Evolutionary conservation across 1,284 basidiomycete species (phyloP).

Genomic region (Irpex sp.): DNA sequence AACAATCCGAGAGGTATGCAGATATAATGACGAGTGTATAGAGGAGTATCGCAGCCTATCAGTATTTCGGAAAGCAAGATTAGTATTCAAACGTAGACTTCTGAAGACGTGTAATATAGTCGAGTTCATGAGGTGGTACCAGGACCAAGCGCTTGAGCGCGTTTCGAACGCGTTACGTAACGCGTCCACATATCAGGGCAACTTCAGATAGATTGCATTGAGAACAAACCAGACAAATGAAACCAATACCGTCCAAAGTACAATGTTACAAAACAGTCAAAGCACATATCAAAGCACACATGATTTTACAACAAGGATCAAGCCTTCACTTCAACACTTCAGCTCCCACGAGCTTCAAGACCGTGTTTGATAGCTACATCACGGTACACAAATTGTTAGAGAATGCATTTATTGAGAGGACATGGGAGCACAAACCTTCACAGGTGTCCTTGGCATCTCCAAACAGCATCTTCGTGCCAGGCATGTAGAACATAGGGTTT

Average conservation of each 20-base stretch:
- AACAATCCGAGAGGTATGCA: not conserved
- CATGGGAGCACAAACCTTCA: constrained; percentile 51
- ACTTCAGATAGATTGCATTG: not conserved
- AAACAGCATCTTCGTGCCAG: constrained; percentile 84
- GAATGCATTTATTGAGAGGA: not conserved
- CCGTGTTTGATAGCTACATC: constrained; percentile 17
- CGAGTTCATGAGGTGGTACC: not conserved
- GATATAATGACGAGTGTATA: not conserved
- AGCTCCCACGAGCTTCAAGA: constrained; percentile 13
- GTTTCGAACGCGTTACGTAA: not conserved
- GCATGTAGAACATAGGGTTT: constrained; percentile 89
- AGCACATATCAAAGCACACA: not conserved
- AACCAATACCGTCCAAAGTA: not conserved
- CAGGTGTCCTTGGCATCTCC: constrained; percentile 86
- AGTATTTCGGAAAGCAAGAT: not conserved
- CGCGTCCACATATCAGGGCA: not conserved
- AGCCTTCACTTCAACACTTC: not conserved
- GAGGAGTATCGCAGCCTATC: not conserved
- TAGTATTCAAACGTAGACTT: not conserved
- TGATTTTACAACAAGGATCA: not conserved
- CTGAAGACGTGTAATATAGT: not conserved
- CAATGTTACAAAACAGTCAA: not conserved
- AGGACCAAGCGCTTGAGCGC: not conserved
- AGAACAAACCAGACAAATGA: not conserved
- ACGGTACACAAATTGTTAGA: not conserved